Base-by-base conservation (phyloP, 73 alveolate species). In the Paramecium bursaria region DNA sequence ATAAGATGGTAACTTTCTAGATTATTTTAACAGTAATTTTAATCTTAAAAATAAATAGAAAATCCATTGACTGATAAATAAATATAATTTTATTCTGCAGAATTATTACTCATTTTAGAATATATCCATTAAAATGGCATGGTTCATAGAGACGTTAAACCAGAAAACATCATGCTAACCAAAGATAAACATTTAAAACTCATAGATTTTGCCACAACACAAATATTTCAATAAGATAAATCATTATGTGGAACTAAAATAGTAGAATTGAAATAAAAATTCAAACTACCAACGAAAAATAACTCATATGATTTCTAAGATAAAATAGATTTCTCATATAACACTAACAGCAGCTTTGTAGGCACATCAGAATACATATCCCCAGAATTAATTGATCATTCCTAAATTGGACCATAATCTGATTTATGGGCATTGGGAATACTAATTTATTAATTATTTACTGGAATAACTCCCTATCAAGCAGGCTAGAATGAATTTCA, bases 341-440 rank as follows among this genome's bases (percentile, higher is more conserved):
- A n/a, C n/a, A n/a, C n/a, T n/a, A n/a, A n/a, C n/a, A n/a, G n/a
- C n/a, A n/a, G n/a, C n/a, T 75, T 75, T 87, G 99, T 95, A 22
- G 99, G 99, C 21, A 95, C 99, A 21, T 98, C 99, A 10, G 96
- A 92, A 53, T 97, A 97, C 86, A 98, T 97, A 31, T 95, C 98
- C 1, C 99, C 99, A 9, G 99, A 97, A 86, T 94, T 97, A 87
- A 90, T 97, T 19, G 87, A 87, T 22, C 96, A 94, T 54, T 90
- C 87, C 15, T 88, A 92, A 21, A 90, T 93, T 25, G 95, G 95
- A 31, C 85, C 85, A 23, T 93, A 92, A 9, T 90, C 95, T 29
- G 99, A 96, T 86, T 87, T 96, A 46, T 96, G 99, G 99, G 97
- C 97, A 19, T 85, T 96, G 23, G 99, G 99, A 10, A 86, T 96